Conservation (phyloP, 306 rosid genomes). For the Dalbergia cochinchinensis region DNA sequence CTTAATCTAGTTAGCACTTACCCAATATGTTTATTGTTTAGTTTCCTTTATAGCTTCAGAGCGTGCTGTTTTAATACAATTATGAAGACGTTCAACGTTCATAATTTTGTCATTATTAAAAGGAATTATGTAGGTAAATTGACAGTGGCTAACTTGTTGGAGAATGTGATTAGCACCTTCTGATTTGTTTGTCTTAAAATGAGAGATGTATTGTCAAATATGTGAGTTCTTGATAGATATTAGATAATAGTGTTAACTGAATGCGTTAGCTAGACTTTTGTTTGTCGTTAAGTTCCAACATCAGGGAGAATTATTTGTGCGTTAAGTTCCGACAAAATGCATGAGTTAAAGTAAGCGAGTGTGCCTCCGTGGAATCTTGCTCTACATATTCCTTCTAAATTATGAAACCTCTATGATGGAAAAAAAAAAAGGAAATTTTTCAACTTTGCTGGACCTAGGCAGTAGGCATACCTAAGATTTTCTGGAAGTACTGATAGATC, state of each 20-base stretch:
- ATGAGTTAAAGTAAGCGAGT: background rate
- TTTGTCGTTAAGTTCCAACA: no score
- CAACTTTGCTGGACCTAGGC: background rate
- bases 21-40: background rate
- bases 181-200: constrained; percentile 11
- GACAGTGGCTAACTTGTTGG: constrained; percentile 13
- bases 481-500: background rate
- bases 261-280: background rate
- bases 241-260: no score
- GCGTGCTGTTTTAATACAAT: background rate
- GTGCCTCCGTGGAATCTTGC: background rate
- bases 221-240: background rate
- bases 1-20: constrained; percentile 6
- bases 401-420: no score
- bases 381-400: background rate
- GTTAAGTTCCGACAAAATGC: background rate
- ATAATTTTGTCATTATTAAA: background rate
- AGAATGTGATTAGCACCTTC: constrained; percentile 31
- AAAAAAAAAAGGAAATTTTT: background rate
- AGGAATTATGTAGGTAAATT: constrained; percentile 2
- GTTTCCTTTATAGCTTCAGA: constrained; percentile 18
- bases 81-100: background rate
- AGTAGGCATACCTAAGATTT: background rate
- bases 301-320: background rate
- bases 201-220: background rate